Evolutionary conservation across 306 rosid species (phyloP), one percentile per base, ranked within the genome.

Genomic region (Dryas octopetala): DNA sequence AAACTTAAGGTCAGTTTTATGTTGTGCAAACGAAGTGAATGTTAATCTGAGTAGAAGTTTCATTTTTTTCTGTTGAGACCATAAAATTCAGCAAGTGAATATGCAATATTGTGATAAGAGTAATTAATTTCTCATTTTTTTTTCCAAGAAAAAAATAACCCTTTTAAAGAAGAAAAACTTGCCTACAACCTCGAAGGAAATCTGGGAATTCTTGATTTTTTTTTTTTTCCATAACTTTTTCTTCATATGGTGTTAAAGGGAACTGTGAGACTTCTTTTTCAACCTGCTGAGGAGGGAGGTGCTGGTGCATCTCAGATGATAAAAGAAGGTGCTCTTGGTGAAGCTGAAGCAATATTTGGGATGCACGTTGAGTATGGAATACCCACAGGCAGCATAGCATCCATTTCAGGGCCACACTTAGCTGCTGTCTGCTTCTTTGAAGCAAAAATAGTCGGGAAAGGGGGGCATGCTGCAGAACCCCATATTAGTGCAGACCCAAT

Each of bases 231-330:
- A 62, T 62, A 50, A 23, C 16, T 48, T 38, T 28, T 46, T 44
- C 38, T 51, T 48, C 52, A 14, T 78, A 64, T 81, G 77, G 28
- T 73, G 77, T 74, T 81, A n/a, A 87, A 91, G 97, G 94, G 97
- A 76, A 91, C 90, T 48, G 91, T 89, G 69, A 84, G 86, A 69
- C 86, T 91, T 76, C 23, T 91, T 62, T 89, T 91, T 77, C 94
- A 89, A 83, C 92, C 97, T n/a, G 97, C 85, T 16, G 97, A 89
- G 85, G 97, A 91, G 85, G 91, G 87, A 81, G 86, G 84, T 48
- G 62, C 65, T 17, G 92, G 97, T 50, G 89, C 97, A 48, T 58
- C 79, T 32, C n/a, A 74, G 48, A 76, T 91, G 88, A 87, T 91
- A 59, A 76, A 87, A 68, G 89, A 84, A 63, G 94, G 92, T 74